Conservation (phyloP, 768 basidiomycete species). For the Albatrellus ellisii region DNA sequence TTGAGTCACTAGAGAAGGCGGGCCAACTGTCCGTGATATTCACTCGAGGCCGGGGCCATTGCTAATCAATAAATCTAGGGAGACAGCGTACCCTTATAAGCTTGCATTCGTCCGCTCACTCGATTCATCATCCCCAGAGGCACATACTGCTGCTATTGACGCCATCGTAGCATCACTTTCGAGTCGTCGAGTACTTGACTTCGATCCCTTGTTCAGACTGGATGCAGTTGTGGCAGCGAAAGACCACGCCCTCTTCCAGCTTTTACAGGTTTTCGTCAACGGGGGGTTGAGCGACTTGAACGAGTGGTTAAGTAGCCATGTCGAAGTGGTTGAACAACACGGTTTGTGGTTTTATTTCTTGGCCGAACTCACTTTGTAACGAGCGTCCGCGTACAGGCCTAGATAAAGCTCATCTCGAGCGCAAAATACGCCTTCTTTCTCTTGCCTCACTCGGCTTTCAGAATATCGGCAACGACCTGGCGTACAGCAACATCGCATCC, state of each 20-base stretch:
- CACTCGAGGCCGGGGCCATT: not conserved
- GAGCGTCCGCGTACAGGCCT: conserved; percentile 28
- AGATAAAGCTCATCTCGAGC: conserved; percentile 45
- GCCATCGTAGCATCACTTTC: conserved; percentile 53
- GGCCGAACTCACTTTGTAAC: not conserved
- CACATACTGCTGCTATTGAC: conserved; percentile 41
- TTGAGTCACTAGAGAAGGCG: conserved; percentile 41
- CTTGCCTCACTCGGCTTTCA: conserved; percentile 69
- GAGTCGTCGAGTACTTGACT: conserved; percentile 60
- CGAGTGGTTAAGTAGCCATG: conserved; percentile 42
- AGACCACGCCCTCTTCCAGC: conserved; percentile 56
- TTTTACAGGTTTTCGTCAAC: conserved; percentile 66
- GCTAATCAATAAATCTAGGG: conserved; percentile 26
- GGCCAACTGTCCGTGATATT: conserved; percentile 40
- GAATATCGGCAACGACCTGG: conserved; percentile 58
- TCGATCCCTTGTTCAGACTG: conserved; percentile 68
- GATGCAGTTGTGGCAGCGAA: conserved; percentile 54
- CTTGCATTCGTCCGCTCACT: conserved; percentile 50
- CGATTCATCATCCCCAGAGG: conserved; percentile 36
- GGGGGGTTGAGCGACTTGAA: conserved; percentile 48
- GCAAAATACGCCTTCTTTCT: conserved; percentile 68
- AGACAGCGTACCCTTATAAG: conserved; percentile 49
- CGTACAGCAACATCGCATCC: conserved; percentile 57
- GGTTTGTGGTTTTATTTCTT: conserved; percentile 22
- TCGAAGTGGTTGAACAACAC: conserved; percentile 37